Evolutionary conservation across 805 yeast genomes (phyloP), one percentile per base, ranked within the genome.

Genomic region (Lachancea sp.): DNA sequence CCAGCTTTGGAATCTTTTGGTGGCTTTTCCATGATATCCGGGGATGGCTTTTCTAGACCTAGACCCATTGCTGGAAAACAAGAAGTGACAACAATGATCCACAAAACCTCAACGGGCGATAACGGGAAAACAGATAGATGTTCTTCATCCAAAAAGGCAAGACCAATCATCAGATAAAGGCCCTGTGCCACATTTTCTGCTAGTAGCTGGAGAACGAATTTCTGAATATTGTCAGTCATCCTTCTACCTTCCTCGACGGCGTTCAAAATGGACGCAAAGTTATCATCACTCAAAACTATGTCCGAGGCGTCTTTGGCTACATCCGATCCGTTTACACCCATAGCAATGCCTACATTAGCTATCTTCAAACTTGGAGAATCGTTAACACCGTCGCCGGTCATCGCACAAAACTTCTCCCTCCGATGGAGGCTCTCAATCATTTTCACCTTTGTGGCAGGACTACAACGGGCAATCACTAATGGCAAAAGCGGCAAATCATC

Each of bases 381-480:
- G 59, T 89, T 89, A 17, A 90, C 96, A 64, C 97, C 97, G 63
- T 89, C 97, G 54, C 98, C 98, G n/a, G 97, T 89, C 96, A 90
- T 89, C 13, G 97, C 97, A 45, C 92, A 97, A 47, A 89, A 80
- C 60, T 88, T 94, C 25, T 94, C 95, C 56, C 95, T 76, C 57
- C 78, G 75, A 60, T 89, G 95, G 47, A 89, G 70, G 1, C 96
- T 96, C 56, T 83, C 79, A 19, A 88, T 94, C 67, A 88, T 89
- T 43, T 84, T 72, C 40, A 89, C 87, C 58, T 88, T 88, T 56
- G 90, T 95, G 56, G 87, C 95, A 1, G 97, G 97, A 0, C 96
- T 80, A 17, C 96, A 86, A 68, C 97, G 77, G 1, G 97, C 96
- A 69, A 89, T 86, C 3, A 88, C 88, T 17, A 92, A 76, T 13